Base-by-base conservation (phyloP, 306 rosid genomes). In the Gastrolobium bilobum region DNA sequence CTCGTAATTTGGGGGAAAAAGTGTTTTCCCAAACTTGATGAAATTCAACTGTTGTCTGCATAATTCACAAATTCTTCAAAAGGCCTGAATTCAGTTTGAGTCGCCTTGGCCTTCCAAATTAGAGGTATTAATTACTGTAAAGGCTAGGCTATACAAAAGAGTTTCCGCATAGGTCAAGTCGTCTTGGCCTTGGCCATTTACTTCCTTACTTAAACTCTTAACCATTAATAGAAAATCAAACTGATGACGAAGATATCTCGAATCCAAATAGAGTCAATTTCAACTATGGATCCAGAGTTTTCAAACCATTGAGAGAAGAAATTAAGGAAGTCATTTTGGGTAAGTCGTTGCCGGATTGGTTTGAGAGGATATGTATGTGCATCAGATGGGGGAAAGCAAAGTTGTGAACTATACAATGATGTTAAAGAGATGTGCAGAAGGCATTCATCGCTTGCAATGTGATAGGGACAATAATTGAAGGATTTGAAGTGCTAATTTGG, bases 61-160 rank as follows among this genome's bases (percentile, higher is more conserved):
- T 31, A 60, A 56, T 56, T 72, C 31, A 73, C 42, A 40, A 57
- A 58, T 57, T 42, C 42, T 56, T 43, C 37, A 6, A 11, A 3
- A 3, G 34, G n/a, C 53, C 73, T 30, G 7, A 7, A 48, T 6
- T 61, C 43, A 39, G 43, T 5, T 52, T 13, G 50, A 39, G 57
- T 46, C 47, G 13, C 60, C 50, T 39, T 63, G 50, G 50, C 73
- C 42, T 67, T 4, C 40, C 73, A 43, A 20, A 67, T 14, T 63
- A 63, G 7, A 51, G 1, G 68, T 20, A 69, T 51, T 35, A 44
- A 34, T 9, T 4, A 31, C 63, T 29, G 57, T 9, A 14, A 33
- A 75, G 79, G 71, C 79, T 34, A 10, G 26, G 40, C n/a, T 30
- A 26, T 33, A 4, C 62, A 62, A 20, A 34, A 2, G 8, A 3